Evolutionary conservation across 352 stramenopile genomes (phyloP), one percentile per base, ranked within the genome.

Genomic region (Phytophthora sojae): DNA sequence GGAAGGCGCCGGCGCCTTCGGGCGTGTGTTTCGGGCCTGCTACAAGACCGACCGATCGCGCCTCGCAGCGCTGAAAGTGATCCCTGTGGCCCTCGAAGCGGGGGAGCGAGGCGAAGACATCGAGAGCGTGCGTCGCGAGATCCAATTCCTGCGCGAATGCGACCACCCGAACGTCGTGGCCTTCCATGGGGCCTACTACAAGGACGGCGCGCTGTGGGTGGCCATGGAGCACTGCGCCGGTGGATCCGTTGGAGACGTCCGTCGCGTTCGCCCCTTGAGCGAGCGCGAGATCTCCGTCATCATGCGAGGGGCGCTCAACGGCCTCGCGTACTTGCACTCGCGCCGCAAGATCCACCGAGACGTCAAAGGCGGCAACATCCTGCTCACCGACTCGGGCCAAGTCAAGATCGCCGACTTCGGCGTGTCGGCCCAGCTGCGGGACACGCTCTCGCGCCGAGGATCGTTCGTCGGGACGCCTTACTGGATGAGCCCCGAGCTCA

Each of bases 321-420:
- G 89, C n/a, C 80, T 97, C 21, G 88, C 82, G 12, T 96, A 97
- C 65, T 69, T 98, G 51, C 91, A 98, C 66, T 77, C 75, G 2
- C 86, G 90, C 67, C 90, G 87, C 52, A 96, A 94, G 54, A 89
- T 97, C 65, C 97, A 99, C 80, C 80, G 96, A 37, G 97, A 99
- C 80, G 97, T 99, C 50, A 92, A 92, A 75, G 83, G 94, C 45
- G 96, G 96, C 35, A 99, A 99, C 71, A 97, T 99, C 50, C 73
- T 99, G n/a, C 82, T 99, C 8, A 98, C 95, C 6, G 75, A 77
- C 19, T 79, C 93, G 29, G 96, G 96, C 1, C 76, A 96, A 70
- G 96, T 99, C 64, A 99, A 99, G 76, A 90, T 99, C 32, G 93
- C 94, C 2, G 94, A 98, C 83, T 98, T 98, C 87, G 90, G 90